These are phyloP conservation scores for Pichia sp. DNA, from an alignment of 1,139 yeast genomes.

Conservation along the genomic window DNA sequence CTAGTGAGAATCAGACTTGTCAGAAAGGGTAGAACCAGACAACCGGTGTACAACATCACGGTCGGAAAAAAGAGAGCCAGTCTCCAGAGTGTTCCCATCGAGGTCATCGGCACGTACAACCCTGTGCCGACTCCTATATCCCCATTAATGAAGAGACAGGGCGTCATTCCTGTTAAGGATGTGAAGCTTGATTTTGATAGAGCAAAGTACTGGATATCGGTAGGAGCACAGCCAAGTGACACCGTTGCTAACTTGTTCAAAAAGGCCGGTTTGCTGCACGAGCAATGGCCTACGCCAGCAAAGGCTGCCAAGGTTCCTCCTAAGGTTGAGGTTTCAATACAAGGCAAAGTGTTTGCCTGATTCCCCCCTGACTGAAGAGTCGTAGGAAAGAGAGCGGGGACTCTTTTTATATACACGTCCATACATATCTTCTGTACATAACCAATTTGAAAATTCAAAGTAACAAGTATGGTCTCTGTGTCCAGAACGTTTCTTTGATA, in stretches of 20 bases:
- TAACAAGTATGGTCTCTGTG: constrained; percentile 35
- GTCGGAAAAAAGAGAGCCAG: constrained; percentile 74
- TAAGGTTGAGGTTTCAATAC: constrained; percentile 24
- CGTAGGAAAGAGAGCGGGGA: not conserved
- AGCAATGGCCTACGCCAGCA: constrained; percentile 59
- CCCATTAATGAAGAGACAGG: constrained; percentile 48
- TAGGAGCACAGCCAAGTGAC: constrained; percentile 95
- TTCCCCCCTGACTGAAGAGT: no score
- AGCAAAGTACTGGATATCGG: constrained; percentile 97
- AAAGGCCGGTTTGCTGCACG: constrained; percentile 74
- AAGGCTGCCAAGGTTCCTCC: constrained; percentile 22
- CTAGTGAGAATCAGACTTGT: constrained; percentile 77
- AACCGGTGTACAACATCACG: constrained; percentile 88
- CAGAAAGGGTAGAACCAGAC: constrained; percentile 84
- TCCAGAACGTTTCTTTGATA: constrained; percentile 59
- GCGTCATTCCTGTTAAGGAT: constrained; percentile 69
- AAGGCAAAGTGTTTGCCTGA: constrained; percentile 26
- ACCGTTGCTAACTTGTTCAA: constrained; percentile 73
- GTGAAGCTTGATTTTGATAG: constrained; percentile 80
- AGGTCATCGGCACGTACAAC: constrained; percentile 90
- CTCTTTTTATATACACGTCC: not conserved
- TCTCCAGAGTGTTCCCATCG: constrained; percentile 83
- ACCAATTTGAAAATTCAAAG: not conserved
- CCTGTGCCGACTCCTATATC: constrained; percentile 75
- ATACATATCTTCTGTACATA: constrained; percentile 15